Evolutionary conservation across 2,329 filamentous ascomycete genomes (phyloP), one percentile per base, ranked within the genome.

Genomic region (Byssoonygena ceratinophila): DNA sequence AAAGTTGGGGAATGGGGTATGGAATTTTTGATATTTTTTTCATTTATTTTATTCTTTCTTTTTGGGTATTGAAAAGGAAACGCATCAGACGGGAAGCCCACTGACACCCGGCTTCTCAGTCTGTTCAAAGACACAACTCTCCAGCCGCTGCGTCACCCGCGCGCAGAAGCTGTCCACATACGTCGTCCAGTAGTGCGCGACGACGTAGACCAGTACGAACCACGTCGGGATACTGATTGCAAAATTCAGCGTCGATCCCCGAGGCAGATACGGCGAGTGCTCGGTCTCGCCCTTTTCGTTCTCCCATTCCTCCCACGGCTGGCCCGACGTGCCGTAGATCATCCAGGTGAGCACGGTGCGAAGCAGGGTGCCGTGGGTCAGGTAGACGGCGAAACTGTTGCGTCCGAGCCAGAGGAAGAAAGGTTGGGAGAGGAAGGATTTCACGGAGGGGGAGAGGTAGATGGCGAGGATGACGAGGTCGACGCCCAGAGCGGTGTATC

Each of bases 301-400:
- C 50, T 70, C 66, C 45, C 64, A 61, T 45, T 67, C 66, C n/a
- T 65, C 59, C 65, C 70, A 74, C 1, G 72, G 70, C 55, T 73
- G 64, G 23, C 70, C 70, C 45, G 66, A 71, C 54, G 75, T 74
- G 12, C 75, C 75, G 57, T 77, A 78, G 5, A 77, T 68, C 61
- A 78, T 71, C 67, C 76, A 76, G 36, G 71, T 71, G 20, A 75
- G 69, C 1, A 76, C 69, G 1, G 73, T 74, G 18, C 76, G 73
- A 43, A 79, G 62, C 14, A 79, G 68, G 0, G 75, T 77, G 44
- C 76, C 76, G 60, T 79, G 76, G 8, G 73, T 68, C 11, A 79
- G 71, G 59, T 79, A 79, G 3, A 79, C 75, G 22, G 76, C 75
- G 54, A 78, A 78, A 50, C 73, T 76, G 61, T 77, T 75, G 54